Evolutionary conservation across 768 basidiomycete genomes (phyloP), one percentile per base, ranked within the genome.

Genomic region (Leccinum olivaceopallidum): DNA sequence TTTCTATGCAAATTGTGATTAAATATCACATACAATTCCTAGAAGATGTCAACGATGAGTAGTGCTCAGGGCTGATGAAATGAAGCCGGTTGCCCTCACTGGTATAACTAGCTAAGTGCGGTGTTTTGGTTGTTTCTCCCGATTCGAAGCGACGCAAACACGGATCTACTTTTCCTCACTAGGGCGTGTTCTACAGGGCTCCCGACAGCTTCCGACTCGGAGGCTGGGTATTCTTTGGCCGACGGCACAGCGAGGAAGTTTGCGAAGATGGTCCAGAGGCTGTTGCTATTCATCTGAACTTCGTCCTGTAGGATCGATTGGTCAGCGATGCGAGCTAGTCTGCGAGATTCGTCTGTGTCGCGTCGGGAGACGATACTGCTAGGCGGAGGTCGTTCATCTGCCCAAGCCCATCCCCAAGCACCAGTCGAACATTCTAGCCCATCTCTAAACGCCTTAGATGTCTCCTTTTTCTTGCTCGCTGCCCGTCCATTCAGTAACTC

Each of bases 361-460:
- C 94, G 76, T 59, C 95, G 79, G n/a, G 91, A 87, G 34, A 92
- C 91, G 65, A 98, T 93, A 56, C 94, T 95, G 67, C 89, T 92
- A 3, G 95, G 91, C 5, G 96, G 96, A 4, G 96, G 96, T 20
- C 81, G 79, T 75, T 97, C 95, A 55, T 84, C 78, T 16, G 88
- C 93, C 94, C 91, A 98, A 20, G 87, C 85, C 88, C 92, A 94
- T 30, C 80, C 83, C 88, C 87, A 90, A 63, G 81, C 82, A 50
- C 81, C 85, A 30, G 82, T 79, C 6, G 78, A 75, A 47, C 77
- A 76, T 60, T 79, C 81, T 13, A 71, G 51, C 5, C 68, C 76
- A 44, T 75, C 69, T 64, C 60, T 65, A 48, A 73, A 57, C 10
- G 68, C 61, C 55, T 60, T 72, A 59, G 50, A 60, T 5, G 64